phyloP scores from a whole-genome alignment of 2,329 filamentous ascomycete genomes.

The Colletotrichum sp. region DNA sequence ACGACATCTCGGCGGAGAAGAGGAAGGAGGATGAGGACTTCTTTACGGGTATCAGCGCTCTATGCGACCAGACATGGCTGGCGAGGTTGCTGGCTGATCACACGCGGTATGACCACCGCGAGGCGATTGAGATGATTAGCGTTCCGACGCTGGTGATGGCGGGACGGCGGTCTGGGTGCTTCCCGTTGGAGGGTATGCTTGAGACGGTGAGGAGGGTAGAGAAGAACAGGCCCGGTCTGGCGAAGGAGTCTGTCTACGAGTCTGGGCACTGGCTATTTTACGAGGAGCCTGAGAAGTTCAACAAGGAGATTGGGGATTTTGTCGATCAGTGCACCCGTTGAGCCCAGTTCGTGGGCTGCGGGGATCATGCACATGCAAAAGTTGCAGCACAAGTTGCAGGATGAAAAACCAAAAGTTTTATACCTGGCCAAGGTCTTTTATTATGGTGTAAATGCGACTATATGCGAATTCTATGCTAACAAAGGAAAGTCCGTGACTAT shows the following conservation, averaged over 20 bases:
- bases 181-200: slow-evolving; percentile 39
- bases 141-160: slow-evolving; percentile 41
- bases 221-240: slow-evolving; percentile 26
- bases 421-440: background rate
- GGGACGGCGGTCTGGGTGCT: slow-evolving; percentile 41
- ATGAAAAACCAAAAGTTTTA: background rate
- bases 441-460: background rate
- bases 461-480: background rate
- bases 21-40: slow-evolving; percentile 35
- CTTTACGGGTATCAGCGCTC: slow-evolving; percentile 36
- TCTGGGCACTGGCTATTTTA: slow-evolving; percentile 47
- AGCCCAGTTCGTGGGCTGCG: background rate
- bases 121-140: slow-evolving; percentile 38
- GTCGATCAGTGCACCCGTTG: background rate
- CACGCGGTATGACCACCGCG: slow-evolving; percentile 46
- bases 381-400: background rate
- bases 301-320: slow-evolving; percentile 31
- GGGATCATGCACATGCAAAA: background rate
- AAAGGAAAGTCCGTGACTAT: background rate
- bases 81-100: slow-evolving; percentile 42
- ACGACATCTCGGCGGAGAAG: slow-evolving; percentile 28
- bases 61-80: slow-evolving; percentile 42
- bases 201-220: slow-evolving; percentile 38
- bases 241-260: slow-evolving; percentile 34
- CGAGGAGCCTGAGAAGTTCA: slow-evolving; percentile 42